Percentiles rank a stretch among this genome's conserved stretches.
Evolutionary conservation across 768 basidiomycete genomes (phyloP).

Genomic region (Paxillus involutus): DNA sequence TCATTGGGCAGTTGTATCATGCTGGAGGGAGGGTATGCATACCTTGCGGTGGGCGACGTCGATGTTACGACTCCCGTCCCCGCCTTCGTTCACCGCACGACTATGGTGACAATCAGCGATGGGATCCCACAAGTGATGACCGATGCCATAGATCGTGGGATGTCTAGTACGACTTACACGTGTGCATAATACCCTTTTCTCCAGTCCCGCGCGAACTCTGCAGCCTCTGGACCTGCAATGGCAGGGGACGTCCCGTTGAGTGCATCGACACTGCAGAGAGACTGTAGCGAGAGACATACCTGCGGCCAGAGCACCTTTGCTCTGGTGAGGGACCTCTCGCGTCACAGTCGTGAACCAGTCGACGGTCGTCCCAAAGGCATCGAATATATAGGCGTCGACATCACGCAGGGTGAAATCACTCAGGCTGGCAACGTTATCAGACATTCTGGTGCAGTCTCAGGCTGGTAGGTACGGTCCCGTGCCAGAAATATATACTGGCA

Average conservation of each 20-base stretch:
- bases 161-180: slow-evolving; percentile 15
- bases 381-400: slow-evolving; percentile 46
- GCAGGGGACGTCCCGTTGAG: background rate
- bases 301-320: slow-evolving; percentile 15
- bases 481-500: no score
- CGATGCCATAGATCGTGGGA: background rate
- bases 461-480: background rate
- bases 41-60: slow-evolving; percentile 60
- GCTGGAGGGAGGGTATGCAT: slow-evolving; percentile 16
- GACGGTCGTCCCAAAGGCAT: slow-evolving; percentile 52
- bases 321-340: slow-evolving; percentile 15
- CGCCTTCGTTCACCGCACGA: slow-evolving; percentile 42
- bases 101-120: slow-evolving; percentile 25
- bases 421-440: background rate
- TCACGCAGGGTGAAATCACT: slow-evolving; percentile 10
- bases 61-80: slow-evolving; percentile 47
- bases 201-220: slow-evolving; percentile 57
- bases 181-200: slow-evolving; percentile 43
- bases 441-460: background rate
- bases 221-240: slow-evolving; percentile 18
- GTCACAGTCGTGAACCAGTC: slow-evolving; percentile 36
- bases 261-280: background rate
- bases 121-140: background rate
- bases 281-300: background rate
- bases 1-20: background rate